Conservation (phyloP, 805 yeast genomes). For the Suhomyces vadensis region DNA sequence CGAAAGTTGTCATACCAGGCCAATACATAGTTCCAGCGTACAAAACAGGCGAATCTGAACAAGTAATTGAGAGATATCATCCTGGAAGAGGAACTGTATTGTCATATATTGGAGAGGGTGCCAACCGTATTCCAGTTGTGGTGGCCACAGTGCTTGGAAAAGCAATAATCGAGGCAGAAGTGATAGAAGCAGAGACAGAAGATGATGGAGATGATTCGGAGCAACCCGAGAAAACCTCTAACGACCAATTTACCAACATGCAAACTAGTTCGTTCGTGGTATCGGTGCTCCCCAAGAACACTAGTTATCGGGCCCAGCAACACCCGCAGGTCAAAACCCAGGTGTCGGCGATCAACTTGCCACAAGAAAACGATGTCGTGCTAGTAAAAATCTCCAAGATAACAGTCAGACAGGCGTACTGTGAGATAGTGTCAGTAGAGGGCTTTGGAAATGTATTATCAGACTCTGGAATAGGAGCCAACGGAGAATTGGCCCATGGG, state of each 20-base stretch:
- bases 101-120: conserved; percentile 43
- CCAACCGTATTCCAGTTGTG: conserved; percentile 42
- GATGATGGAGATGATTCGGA: conserved; percentile 4
- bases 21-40: conserved; percentile 68
- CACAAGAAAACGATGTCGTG: conserved; percentile 83
- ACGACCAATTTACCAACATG: conserved; percentile 12
- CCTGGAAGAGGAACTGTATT: conserved; percentile 69
- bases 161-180: conserved; percentile 36
- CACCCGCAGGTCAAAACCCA: conserved; percentile 16
- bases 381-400: conserved; percentile 72
- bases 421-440: conserved; percentile 72
- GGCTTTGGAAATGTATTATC: conserved; percentile 55
- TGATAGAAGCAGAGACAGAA: conserved; percentile 15
- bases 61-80: conserved; percentile 45
- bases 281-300: conserved; percentile 30
- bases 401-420: conserved; percentile 66
- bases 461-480: conserved; percentile 69
- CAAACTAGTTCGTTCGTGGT: conserved; percentile 23
- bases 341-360: conserved; percentile 49
- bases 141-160: conserved; percentile 66
- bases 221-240: not conserved
- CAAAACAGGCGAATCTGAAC: conserved; percentile 27
- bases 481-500: conserved; percentile 41
- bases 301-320: conserved; percentile 27
- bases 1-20: conserved; percentile 55